phyloP scores from a whole-genome alignment of 495 filamentous ascomycete genomes.

The Neurospora terricola region DNA sequence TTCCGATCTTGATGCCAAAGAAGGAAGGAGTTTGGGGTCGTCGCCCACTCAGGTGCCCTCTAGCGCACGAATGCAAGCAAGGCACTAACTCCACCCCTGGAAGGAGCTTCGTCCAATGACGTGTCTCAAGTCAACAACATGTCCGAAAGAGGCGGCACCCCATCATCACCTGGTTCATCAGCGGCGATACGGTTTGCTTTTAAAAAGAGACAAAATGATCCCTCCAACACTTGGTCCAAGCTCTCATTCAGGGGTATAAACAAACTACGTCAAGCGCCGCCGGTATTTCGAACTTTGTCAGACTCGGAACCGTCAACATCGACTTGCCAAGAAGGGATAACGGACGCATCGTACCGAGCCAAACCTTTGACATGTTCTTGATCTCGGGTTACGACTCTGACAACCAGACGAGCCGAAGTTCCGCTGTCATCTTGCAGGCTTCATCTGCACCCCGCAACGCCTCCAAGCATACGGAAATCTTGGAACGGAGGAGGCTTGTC shows the following conservation, averaged over 20 bases:
- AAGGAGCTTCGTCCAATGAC: background rate
- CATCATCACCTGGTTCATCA: background rate
- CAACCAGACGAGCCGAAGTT: background rate
- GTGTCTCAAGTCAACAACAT: background rate
- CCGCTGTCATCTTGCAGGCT: background rate
- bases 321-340: background rate
- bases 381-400: background rate
- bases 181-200: background rate
- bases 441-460: background rate
- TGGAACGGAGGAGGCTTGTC: background rate
- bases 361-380: background rate
- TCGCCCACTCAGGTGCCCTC: background rate
- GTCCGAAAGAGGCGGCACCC: background rate
- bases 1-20: background rate
- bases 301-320: background rate
- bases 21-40: background rate
- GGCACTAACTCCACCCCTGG: background rate
- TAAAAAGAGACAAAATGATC: background rate
- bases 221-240: background rate
- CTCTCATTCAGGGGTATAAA: background rate
- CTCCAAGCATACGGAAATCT: background rate
- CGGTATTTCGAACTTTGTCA: background rate
- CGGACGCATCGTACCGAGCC: background rate
- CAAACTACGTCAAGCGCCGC: background rate
- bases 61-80: background rate